phyloP scores from a whole-genome alignment of 495 filamentous ascomycete species.

The Corynascus novoguineensis region DNA sequence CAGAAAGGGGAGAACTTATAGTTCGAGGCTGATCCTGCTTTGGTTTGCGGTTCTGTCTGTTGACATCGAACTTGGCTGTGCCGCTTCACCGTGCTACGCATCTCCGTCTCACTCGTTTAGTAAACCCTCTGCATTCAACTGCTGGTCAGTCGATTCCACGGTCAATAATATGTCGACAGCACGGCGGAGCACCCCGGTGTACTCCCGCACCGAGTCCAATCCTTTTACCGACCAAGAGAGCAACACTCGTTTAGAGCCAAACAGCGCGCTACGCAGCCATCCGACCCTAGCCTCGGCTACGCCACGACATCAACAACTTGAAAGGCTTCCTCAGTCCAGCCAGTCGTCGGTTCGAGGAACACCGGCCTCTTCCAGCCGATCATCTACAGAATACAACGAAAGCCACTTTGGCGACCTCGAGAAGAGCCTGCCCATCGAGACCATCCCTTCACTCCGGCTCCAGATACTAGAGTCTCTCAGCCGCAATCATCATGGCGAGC shows the following conservation, averaged over 20 bases:
- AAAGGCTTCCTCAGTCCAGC: background rate
- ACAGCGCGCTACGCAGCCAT: background rate
- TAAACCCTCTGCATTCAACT: background rate
- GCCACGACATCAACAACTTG: background rate
- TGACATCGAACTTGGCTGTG: background rate
- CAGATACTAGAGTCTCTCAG: background rate
- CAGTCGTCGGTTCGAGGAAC: background rate
- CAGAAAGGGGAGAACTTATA: background rate
- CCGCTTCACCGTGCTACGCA: background rate
- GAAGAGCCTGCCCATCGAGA: slow-evolving; percentile 13
- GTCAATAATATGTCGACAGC: slow-evolving; percentile 7
- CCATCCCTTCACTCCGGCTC: slow-evolving; percentile 9
- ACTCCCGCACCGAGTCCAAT: background rate
- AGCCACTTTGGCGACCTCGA: slow-evolving; percentile 12
- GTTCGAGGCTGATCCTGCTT: background rate
- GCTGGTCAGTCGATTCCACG: background rate
- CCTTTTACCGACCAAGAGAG: background rate
- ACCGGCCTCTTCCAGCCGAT: background rate
- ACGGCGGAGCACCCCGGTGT: background rate
- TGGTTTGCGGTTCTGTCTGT: background rate
- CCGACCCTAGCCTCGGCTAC: background rate
- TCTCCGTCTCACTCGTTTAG: background rate
- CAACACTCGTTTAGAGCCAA: background rate
- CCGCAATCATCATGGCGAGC: background rate
- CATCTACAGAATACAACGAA: slow-evolving; percentile 1